Percentiles rank a stretch among this genome's conserved stretches.
Evolutionary conservation across 2,329 filamentous ascomycete genomes (phyloP).

Genomic region (Monosporascus sp.): DNA sequence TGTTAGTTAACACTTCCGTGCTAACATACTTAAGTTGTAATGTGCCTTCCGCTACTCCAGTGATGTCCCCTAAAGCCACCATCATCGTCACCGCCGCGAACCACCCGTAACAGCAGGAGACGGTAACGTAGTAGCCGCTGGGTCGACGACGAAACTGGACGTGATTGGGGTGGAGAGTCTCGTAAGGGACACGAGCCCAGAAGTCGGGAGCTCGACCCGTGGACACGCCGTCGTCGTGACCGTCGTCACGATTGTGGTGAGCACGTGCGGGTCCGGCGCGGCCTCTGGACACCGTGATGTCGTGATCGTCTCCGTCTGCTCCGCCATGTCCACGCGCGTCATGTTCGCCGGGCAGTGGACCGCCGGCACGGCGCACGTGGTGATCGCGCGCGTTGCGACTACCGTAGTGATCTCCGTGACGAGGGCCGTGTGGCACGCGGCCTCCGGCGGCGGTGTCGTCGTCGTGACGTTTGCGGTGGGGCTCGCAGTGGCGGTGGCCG

Average conservation of each 20-base stretch:
- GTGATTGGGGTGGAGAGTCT: not conserved
- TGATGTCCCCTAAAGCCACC: too few relatives aligned
- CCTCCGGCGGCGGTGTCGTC: not conserved
- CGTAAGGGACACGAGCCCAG: not conserved
- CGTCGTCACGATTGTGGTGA: not conserved
- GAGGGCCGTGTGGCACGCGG: constrained; percentile 5
- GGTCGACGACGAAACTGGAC: not conserved
- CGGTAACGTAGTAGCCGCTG: not conserved
- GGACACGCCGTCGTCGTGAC: not conserved
- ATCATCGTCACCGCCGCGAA: too few relatives aligned
- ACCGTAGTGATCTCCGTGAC: constrained; percentile 11
- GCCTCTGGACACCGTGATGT: constrained; percentile 8
- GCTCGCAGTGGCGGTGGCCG: not conserved
- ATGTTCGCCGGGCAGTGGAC: constrained; percentile 22
- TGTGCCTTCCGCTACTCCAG: too few relatives aligned
- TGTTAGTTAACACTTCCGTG: too few relatives aligned
- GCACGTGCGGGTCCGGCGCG: not conserved
- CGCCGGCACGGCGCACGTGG: constrained; percentile 15
- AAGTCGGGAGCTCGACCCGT: not conserved
- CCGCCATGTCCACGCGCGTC: constrained; percentile 17
- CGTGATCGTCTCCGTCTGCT: constrained; percentile 11
- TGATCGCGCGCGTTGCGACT: constrained; percentile 13
- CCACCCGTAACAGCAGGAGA: too few relatives aligned
- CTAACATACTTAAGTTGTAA: too few relatives aligned
- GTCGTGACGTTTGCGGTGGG: not conserved